phyloP scores from a whole-genome alignment of 2,329 filamentous ascomycete species.

The Epichloe typhina region DNA sequence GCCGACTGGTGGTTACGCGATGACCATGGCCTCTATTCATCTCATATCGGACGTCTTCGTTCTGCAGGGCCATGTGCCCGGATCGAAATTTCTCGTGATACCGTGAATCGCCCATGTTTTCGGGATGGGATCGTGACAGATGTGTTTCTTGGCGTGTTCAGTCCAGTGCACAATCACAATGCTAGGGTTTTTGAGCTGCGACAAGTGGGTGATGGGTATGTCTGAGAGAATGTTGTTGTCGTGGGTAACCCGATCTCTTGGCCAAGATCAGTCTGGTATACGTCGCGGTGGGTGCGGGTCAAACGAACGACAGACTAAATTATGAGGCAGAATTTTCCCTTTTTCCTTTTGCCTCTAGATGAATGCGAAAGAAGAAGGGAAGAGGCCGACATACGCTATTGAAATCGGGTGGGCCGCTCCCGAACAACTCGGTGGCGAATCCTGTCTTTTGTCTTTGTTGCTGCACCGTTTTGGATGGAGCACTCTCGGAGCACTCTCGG shows the following conservation, averaged over 20 bases:
- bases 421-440: no score
- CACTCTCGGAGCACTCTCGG: no score
- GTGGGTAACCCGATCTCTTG: not conserved
- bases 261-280: not conserved
- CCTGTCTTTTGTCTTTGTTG: no score
- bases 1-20: slow-evolving; percentile 14
- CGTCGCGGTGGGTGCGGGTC: not conserved
- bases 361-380: not conserved
- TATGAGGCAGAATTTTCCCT: not conserved
- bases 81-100: slow-evolving; percentile 9
- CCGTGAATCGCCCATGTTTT: not conserved
- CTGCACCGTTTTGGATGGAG: no score
- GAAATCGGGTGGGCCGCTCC: no score
- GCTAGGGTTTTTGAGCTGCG: no score
- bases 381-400: not conserved
- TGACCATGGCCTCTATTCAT: slow-evolving; percentile 9
- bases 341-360: not conserved
- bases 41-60: slow-evolving; percentile 17
- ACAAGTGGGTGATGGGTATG: not conserved
- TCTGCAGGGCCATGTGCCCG: slow-evolving; percentile 13
- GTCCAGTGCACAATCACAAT: no score
- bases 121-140: not conserved
- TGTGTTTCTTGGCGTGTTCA: not conserved
- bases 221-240: no score
- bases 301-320: not conserved